phyloP scores from a whole-genome alignment of 148 eudicot genomes.

The Rhododendron mucronatum region DNA sequence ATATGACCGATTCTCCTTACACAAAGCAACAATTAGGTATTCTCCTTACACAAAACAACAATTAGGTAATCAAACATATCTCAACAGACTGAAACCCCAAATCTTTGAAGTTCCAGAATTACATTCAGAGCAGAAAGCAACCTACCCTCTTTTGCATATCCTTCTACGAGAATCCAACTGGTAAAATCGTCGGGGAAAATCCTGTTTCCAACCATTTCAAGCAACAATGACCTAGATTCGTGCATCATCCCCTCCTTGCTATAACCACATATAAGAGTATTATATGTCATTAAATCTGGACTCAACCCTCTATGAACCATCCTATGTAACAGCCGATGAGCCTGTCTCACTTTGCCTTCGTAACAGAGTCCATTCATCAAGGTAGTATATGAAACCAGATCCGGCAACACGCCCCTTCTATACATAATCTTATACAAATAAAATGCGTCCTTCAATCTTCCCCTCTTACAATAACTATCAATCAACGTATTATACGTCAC shows the following conservation, averaged over 20 bases:
- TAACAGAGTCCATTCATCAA: conserved; percentile 85
- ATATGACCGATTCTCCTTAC: conserved; percentile 53
- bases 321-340: conserved; percentile 53
- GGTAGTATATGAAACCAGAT: conserved; percentile 66
- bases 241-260: conserved; percentile 81
- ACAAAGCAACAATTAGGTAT: conserved; percentile 53
- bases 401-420: conserved; percentile 69
- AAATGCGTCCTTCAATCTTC: conserved; percentile 71
- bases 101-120: conserved; percentile 55
- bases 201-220: conserved; percentile 59
- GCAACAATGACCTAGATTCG: conserved; percentile 52
- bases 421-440: conserved; percentile 79
- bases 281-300: conserved; percentile 67
- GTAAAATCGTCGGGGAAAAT: conserved; percentile 64
- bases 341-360: conserved; percentile 63
- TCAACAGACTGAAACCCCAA: conserved; percentile 33
- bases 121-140: conserved; percentile 72
- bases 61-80: conserved; percentile 51
- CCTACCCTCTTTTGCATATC: conserved; percentile 45
- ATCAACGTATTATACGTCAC: conserved; percentile 82
- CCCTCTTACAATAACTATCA: conserved; percentile 60
- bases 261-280: conserved; percentile 71
- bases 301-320: conserved; percentile 65
- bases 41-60: conserved; percentile 47
- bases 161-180: conserved; percentile 61